Conservation (phyloP, 2,329 filamentous ascomycete species). For the Macrophomina tecta region DNA sequence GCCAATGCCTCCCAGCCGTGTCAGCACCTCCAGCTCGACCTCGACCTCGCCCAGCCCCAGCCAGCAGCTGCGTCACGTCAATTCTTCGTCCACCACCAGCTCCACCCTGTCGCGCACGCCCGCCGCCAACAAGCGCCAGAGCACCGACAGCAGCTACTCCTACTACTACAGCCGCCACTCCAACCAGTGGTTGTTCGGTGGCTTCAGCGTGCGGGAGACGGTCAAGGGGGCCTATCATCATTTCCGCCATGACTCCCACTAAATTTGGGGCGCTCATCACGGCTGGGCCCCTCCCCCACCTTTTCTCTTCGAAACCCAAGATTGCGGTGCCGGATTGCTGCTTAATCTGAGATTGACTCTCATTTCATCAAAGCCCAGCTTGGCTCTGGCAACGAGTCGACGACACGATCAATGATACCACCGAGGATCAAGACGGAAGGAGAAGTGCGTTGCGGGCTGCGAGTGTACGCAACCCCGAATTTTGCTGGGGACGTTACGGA, state of each 20-base stretch:
- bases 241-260: constrained; percentile 22
- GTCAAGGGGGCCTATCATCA: constrained; percentile 36
- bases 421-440: neutral
- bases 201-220: constrained; percentile 45
- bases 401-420: constrained; percentile 27
- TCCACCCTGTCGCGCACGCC: constrained; percentile 34
- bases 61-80: constrained; percentile 35
- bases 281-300: constrained; percentile 2
- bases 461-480: neutral
- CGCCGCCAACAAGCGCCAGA: constrained; percentile 35
- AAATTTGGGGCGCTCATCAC: neutral
- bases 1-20: constrained; percentile 34
- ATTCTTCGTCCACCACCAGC: constrained; percentile 34
- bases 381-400: constrained; percentile 27
- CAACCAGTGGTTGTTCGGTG: constrained; percentile 48
- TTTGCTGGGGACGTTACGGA: constrained; percentile 5
- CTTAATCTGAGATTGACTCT: constrained; percentile 25
- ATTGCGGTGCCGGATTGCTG: constrained; percentile 26
- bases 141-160: constrained; percentile 40
- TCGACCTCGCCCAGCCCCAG: constrained; percentile 31
- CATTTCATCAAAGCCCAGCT: constrained; percentile 16
- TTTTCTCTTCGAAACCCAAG: constrained; percentile 16
- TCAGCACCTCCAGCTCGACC: constrained; percentile 30
- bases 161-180: constrained; percentile 37
- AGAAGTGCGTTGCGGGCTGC: neutral